A percentile compares a stretch with the other conserved stretches of the same genome.
These are phyloP conservation scores for Nitzschia palea DNA, from an alignment of 108 stramenopile species.

Conservation along the genomic window DNA sequence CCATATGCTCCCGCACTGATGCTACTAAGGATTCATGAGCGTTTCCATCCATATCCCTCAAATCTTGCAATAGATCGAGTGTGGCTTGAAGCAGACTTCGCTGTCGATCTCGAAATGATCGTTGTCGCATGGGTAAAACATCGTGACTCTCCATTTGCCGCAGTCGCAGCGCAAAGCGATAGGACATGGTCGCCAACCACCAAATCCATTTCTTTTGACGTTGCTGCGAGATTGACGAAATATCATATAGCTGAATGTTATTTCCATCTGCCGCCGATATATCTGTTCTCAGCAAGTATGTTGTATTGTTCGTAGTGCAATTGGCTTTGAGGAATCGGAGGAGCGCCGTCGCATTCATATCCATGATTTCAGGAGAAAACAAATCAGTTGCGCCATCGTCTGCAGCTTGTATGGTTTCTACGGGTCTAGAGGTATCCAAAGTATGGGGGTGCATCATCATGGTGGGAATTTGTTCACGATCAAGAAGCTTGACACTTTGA, in stretches of 20 bases:
- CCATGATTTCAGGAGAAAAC: slow-evolving; percentile 82
- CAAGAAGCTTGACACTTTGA: slow-evolving; percentile 74
- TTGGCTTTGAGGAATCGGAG: slow-evolving; percentile 80
- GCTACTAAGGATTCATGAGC: slow-evolving; percentile 79
- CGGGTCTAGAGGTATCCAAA: slow-evolving; percentile 43
- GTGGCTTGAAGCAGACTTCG: slow-evolving; percentile 72
- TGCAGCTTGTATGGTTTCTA: slow-evolving; percentile 11
- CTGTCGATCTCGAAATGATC: slow-evolving; percentile 77
- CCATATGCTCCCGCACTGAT: slow-evolving; percentile 75
- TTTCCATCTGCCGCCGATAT: slow-evolving; percentile 23
- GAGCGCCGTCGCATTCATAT: slow-evolving; percentile 84
- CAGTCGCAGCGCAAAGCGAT: slow-evolving; percentile 78
- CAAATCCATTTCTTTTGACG: slow-evolving; percentile 84
- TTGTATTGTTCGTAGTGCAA: slow-evolving; percentile 77
- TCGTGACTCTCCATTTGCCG: slow-evolving; percentile 51
- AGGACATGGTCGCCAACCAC: slow-evolving; percentile 85
- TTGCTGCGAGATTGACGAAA: slow-evolving; percentile 71
- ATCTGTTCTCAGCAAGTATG: slow-evolving; percentile 69
- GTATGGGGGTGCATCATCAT: slow-evolving; percentile 74
- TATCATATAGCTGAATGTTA: slow-evolving; percentile 82
- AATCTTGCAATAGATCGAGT: slow-evolving; percentile 69
- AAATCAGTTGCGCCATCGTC: slow-evolving; percentile 12
- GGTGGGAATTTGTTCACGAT: slow-evolving; percentile 75
- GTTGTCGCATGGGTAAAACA: slow-evolving; percentile 19
- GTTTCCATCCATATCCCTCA: slow-evolving; percentile 82